These are phyloP conservation scores for Trifolium subterraneum DNA, from an alignment of 306 rosid genomes.

Conservation along the genomic window DNA sequence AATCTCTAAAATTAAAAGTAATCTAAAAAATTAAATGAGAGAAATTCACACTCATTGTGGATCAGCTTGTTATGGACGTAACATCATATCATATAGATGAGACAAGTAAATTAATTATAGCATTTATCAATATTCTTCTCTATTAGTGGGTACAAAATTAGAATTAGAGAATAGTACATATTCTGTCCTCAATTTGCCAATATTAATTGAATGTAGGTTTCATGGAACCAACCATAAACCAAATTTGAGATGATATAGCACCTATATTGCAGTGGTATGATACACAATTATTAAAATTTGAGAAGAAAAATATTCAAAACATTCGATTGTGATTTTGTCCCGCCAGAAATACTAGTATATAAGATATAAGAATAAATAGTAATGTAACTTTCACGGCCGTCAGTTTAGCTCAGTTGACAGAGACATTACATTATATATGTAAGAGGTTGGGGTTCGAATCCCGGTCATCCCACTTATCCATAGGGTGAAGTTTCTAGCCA, in stretches of 20 bases:
- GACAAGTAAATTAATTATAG: neutral
- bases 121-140: slow-evolving; percentile 35
- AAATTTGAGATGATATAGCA: neutral
- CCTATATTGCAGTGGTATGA: neutral
- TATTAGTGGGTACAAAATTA: slow-evolving; percentile 39
- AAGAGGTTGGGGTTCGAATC: no score
- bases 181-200: slow-evolving; percentile 45
- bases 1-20: slow-evolving; percentile 11
- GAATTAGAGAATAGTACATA: slow-evolving; percentile 40
- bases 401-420: no score
- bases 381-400: no score
- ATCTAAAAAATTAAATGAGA: neutral
- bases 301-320: neutral
- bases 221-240: neutral
- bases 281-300: neutral
- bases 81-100: neutral
- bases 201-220: slow-evolving; percentile 39
- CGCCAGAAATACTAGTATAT: no score
- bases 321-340: neutral
- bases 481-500: no score
- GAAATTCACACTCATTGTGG: neutral
- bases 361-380: no score
- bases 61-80: slow-evolving; percentile 5
- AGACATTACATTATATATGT: no score
- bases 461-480: no score